phyloP scores from a whole-genome alignment of 1,139 yeast genomes.

The Magnusiomyces ingens region DNA sequence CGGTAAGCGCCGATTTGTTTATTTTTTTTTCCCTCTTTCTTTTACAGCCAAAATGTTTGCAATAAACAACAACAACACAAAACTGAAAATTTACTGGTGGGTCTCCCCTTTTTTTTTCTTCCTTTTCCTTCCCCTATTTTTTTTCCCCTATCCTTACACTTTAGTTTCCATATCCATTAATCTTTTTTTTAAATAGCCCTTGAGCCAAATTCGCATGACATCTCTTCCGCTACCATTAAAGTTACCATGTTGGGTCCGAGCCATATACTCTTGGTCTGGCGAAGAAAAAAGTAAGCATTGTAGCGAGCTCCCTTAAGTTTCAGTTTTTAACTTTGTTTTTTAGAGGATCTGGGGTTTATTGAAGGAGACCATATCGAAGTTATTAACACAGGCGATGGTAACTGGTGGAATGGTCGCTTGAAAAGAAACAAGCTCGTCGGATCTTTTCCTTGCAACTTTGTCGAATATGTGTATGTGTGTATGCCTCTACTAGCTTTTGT shows the following conservation, averaged over 20 bases:
- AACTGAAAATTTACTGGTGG: neutral
- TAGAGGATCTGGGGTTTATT: slow-evolving; percentile 80
- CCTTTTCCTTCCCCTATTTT: neutral
- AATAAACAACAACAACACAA: neutral
- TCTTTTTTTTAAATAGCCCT: neutral
- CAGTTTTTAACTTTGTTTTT: neutral
- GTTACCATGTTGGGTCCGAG: slow-evolving; percentile 64
- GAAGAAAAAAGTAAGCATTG: slow-evolving; percentile 49
- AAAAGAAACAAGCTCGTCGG: slow-evolving; percentile 79
- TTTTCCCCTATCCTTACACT: neutral
- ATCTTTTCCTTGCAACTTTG: slow-evolving; percentile 81
- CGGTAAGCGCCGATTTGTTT: neutral
- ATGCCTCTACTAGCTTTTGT: neutral
- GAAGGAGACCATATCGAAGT: slow-evolving; percentile 92
- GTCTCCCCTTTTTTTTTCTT: neutral
- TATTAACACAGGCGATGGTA: slow-evolving; percentile 70
- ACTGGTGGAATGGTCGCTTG: slow-evolving; percentile 86
- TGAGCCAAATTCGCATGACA: slow-evolving; percentile 5
- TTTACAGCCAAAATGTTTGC: neutral
- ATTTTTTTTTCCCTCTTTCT: neutral
- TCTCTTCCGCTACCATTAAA: slow-evolving; percentile 15
- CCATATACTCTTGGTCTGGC: slow-evolving; percentile 86
- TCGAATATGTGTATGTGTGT: slow-evolving; percentile 39
- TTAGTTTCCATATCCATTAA: neutral
- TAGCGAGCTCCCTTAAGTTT: neutral